Evolutionary conservation across 2,329 filamentous ascomycete species (phyloP), one percentile per base, ranked within the genome.

Genomic region (Chrysosporium keratinophilum): DNA sequence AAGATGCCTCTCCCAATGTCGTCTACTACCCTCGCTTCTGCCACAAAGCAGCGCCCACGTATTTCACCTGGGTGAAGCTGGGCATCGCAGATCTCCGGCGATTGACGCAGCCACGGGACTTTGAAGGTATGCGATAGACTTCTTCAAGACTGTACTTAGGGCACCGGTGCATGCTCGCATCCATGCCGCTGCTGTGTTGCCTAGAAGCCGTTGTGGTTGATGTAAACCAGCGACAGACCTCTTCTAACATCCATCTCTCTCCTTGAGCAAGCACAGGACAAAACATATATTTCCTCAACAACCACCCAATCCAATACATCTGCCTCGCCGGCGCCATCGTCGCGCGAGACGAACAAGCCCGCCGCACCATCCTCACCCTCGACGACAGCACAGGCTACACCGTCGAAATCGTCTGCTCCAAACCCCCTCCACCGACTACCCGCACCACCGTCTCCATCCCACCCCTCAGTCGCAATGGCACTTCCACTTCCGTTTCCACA

Each of bases 291-390:
- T 88, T 89, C 67, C 76, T 82, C 70, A 69, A 76, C 48, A 90
- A 89, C 66, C 81, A 90, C 60, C 87, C 87, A 0, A 81, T 91
- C 61, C 81, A 82, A 76, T 90, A 83, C 79, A 79, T 87, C 51
- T 82, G 83, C 57, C 68, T 90, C 33, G 77, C 82, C 6, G 87
- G 87, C 31, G 68, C 88, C 7, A 76, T 91, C 19, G 82, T 89
- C 53, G 78, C 79, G 52, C 67, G 78, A 52, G 72, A 77, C 37
- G 79, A 81, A 52, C 71, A 80, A 51, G 72, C 75, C 1, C 74
- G 76, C 23, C 74, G 73, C 52, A 71, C 67, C 34, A 66, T 81
- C 42, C 68, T 84, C 37, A 77, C 74, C 0, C 59, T 84, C 10
- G 81, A 84, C 63, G 81, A 84, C 59, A 76, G 79, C 60, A 82